phyloP scores from a whole-genome alignment of 495 filamentous ascomycete genomes.

The Daldinia decipiens region DNA sequence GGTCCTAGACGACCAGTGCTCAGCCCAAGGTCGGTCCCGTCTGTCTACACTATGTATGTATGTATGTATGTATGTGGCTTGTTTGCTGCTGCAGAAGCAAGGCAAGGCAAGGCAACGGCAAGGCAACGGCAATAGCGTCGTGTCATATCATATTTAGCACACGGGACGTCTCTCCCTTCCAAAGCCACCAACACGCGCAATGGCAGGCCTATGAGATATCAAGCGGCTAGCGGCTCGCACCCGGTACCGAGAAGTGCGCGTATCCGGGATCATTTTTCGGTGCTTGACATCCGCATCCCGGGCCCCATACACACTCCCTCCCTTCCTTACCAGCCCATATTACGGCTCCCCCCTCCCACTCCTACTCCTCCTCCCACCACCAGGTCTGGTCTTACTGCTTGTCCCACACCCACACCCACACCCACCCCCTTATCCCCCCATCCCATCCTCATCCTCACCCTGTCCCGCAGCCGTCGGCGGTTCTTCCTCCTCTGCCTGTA shows the following conservation, averaged over 20 bases:
- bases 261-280: constrained; percentile 3
- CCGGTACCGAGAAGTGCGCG: constrained; percentile 4
- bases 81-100: too few species aligned
- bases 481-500: constrained; percentile 12
- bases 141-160: neutral
- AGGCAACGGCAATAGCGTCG: neutral
- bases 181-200: neutral
- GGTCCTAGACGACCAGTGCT: neutral
- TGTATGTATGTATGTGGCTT: too few species aligned
- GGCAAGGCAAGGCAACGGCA: too few species aligned
- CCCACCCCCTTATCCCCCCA: neutral
- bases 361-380: neutral
- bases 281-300: constrained; percentile 1
- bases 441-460: constrained; percentile 1
- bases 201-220: neutral
- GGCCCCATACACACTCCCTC: neutral
- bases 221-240: neutral
- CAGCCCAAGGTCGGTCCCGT: neutral
- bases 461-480: neutral
- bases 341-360: neutral
- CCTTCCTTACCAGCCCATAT: neutral
- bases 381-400: neutral
- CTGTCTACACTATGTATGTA: neutral
- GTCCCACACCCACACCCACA: neutral
- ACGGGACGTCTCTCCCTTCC: neutral